Evolutionary conservation across 768 basidiomycete genomes (phyloP).

Genomic region (Auricularia heimuer): DNA sequence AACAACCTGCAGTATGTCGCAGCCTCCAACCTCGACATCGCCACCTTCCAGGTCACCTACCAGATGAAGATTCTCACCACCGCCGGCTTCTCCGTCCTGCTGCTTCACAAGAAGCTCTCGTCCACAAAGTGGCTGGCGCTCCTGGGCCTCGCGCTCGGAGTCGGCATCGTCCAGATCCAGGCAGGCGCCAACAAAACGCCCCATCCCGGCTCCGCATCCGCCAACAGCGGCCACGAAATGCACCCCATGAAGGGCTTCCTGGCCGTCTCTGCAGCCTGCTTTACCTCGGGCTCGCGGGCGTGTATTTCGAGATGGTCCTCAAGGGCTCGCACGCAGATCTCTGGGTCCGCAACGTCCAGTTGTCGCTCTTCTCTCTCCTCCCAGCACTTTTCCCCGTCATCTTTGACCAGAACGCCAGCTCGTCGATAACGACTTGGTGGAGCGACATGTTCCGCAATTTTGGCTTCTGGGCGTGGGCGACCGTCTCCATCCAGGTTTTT

Average conservation of each 20-base stretch:
- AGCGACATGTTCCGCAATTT: conserved; percentile 71
- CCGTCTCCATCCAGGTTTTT: conserved; percentile 77
- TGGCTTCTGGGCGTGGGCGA: conserved; percentile 85
- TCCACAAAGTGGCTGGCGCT: conserved; percentile 77
- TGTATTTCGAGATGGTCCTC: conserved; percentile 97
- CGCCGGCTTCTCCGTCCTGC: conserved; percentile 75
- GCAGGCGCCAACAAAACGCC: conserved; percentile 29
- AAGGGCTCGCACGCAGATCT: conserved; percentile 84
- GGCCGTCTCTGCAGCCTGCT: conserved; percentile 84
- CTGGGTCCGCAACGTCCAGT: conserved; percentile 95
- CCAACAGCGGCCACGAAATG: conserved; percentile 51
- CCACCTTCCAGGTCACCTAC: conserved; percentile 94
- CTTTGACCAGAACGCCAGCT: conserved; percentile 23
- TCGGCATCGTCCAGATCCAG: conserved; percentile 89
- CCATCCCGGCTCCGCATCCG: background rate
- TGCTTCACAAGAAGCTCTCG: conserved; percentile 67
- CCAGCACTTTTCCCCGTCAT: conserved; percentile 78
- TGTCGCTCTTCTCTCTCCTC: conserved; percentile 86
- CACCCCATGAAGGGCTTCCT: conserved; percentile 75
- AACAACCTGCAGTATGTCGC: conserved; percentile 95
- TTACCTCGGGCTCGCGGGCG: conserved; percentile 91
- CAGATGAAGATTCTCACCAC: conserved; percentile 98
- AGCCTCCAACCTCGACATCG: conserved; percentile 85
- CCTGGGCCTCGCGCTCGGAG: conserved; percentile 76
- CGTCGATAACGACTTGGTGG: conserved; percentile 15